A percentile compares a stretch with the other conserved stretches of the same genome.
phyloP scores from a whole-genome alignment of 495 filamentous ascomycete species.

The Neurospora tetrasperma region DNA sequence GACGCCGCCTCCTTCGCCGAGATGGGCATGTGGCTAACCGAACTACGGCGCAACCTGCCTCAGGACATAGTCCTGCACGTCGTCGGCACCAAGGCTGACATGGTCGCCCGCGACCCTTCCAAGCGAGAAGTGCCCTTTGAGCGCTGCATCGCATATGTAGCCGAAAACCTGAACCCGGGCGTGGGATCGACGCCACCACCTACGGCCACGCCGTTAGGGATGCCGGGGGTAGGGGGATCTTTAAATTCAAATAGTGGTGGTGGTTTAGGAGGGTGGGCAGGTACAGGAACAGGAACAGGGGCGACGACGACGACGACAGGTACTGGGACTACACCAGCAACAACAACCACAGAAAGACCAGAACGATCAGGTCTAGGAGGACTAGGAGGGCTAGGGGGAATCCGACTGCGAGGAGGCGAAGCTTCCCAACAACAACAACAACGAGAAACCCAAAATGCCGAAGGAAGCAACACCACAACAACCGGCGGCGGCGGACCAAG shows the following conservation, averaged over 20 bases:
- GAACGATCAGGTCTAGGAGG: not conserved
- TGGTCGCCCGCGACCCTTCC: slow-evolving; percentile 71
- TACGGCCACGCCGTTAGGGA: slow-evolving; percentile 29
- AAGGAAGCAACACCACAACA: not conserved
- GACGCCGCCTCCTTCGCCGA: slow-evolving; percentile 77
- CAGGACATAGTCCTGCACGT: slow-evolving; percentile 84
- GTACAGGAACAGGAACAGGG: slow-evolving; percentile 5
- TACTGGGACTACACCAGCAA: not conserved
- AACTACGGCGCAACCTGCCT: slow-evolving; percentile 61
- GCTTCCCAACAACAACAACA: not conserved
- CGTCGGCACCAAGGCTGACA: slow-evolving; percentile 89
- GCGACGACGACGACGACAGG: not conserved
- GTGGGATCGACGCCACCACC: slow-evolving; percentile 54
- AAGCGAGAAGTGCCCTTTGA: slow-evolving; percentile 82
- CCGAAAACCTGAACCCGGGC: slow-evolving; percentile 70
- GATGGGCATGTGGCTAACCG: slow-evolving; percentile 85
- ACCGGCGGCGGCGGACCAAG: not conserved
- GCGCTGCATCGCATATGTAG: slow-evolving; percentile 86
- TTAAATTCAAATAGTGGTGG: not conserved
- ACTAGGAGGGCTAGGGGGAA: not conserved
- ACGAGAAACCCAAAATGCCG: not conserved
- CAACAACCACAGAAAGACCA: not conserved
- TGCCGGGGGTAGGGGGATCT: slow-evolving; percentile 2
- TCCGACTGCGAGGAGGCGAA: not conserved
- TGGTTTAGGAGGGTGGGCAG: not conserved